Evolutionary conservation across 306 rosid genomes (phyloP).

Genomic region (Inga laurina): DNA sequence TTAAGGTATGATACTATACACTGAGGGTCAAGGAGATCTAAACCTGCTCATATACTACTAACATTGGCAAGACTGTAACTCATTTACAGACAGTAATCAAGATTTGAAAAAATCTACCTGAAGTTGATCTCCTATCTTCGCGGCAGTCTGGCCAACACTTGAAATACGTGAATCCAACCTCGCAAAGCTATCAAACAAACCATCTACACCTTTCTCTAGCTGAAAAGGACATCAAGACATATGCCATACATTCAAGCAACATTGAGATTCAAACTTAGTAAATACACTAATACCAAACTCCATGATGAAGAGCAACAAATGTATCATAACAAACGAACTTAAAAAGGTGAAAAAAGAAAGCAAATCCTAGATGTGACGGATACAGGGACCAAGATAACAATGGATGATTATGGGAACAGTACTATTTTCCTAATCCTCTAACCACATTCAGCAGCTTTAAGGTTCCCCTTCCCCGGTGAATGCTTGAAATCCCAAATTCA

Average conservation of each 20-base stretch:
- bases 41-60: constrained; percentile 18
- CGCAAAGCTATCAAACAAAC: constrained; percentile 95
- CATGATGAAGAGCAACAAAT: not conserved
- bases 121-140: constrained; percentile 98
- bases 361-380: not conserved
- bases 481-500: not conserved
- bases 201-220: constrained; percentile 99
- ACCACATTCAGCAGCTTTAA: not conserved
- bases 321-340: not conserved
- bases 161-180: constrained; percentile 98
- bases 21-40: constrained; percentile 24
- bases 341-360: constrained; percentile 4
- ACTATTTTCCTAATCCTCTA: not conserved
- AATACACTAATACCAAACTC: not conserved
- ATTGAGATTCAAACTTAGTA: constrained; percentile 11
- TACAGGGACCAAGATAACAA: not conserved
- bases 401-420: not conserved
- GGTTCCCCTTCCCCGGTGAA: not conserved
- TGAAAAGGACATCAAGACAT: constrained; percentile 41
- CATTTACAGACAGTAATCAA: constrained; percentile 27
- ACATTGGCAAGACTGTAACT: constrained; percentile 18
- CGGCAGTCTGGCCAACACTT: constrained; percentile 99
- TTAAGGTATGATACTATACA: constrained; percentile 18
- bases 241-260: constrained; percentile 4
- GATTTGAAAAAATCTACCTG: constrained; percentile 67